Evolutionary conservation across 805 yeast genomes (phyloP).

Genomic region (Yarrowia porcina): DNA sequence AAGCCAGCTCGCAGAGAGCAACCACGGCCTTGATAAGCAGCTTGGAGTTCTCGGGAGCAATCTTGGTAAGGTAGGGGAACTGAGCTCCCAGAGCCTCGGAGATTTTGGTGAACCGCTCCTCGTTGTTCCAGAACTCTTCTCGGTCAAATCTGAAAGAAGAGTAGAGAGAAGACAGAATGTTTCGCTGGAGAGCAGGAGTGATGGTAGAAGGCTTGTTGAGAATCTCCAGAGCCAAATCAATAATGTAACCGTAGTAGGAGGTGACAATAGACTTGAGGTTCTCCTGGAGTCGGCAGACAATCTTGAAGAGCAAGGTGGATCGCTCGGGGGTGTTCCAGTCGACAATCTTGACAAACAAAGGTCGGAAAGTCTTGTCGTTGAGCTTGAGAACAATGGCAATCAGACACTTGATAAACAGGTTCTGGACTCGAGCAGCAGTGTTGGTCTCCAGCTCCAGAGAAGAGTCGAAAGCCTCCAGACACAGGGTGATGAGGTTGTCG

Average conservation of each 20-base stretch:
- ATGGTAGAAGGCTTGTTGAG: slow-evolving; percentile 51
- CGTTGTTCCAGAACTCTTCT: slow-evolving; percentile 93
- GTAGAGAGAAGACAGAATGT: slow-evolving; percentile 66
- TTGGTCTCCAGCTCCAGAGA: slow-evolving; percentile 64
- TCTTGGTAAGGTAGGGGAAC: slow-evolving; percentile 48
- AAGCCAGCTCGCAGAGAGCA: slow-evolving; percentile 58
- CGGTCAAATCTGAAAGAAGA: slow-evolving; percentile 84
- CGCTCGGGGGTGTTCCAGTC: slow-evolving; percentile 72
- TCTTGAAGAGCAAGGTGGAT: slow-evolving; percentile 72
- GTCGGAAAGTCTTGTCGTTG: slow-evolving; percentile 91
- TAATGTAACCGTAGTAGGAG: slow-evolving; percentile 75
- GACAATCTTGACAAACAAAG: slow-evolving; percentile 78
- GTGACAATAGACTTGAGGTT: slow-evolving; percentile 84
- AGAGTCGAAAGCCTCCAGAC: slow-evolving; percentile 64
- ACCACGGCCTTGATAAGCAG: slow-evolving; percentile 77
- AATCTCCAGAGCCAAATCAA: slow-evolving; percentile 65
- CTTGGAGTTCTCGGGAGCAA: slow-evolving; percentile 54
- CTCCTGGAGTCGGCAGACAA: slow-evolving; percentile 81
- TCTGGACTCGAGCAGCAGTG: slow-evolving; percentile 76
- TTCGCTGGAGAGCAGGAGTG: slow-evolving; percentile 55
- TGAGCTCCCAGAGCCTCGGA: slow-evolving; percentile 63
- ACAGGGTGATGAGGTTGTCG: slow-evolving; percentile 61
- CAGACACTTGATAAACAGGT: slow-evolving; percentile 68
- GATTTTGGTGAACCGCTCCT: slow-evolving; percentile 74
- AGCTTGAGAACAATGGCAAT: slow-evolving; percentile 79